Evolutionary conservation across 140 eudicot genomes (phyloP).

Genomic region (Oenanthe javanica): DNA sequence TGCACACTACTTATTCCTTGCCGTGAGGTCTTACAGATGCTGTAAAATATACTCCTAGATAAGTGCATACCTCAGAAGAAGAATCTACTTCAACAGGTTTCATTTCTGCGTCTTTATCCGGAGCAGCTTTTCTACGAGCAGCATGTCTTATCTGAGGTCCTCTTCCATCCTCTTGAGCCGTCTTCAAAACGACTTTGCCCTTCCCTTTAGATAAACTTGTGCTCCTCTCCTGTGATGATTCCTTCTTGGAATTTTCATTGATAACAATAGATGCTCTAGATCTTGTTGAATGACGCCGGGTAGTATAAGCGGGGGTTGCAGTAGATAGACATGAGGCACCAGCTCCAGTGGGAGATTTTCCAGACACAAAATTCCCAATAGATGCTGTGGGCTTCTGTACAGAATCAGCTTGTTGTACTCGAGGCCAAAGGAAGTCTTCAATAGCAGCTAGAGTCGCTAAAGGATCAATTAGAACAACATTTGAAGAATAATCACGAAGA

Average conservation of each 20-base stretch:
- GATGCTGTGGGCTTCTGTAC: constrained; percentile 56
- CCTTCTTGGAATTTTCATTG: constrained; percentile 51
- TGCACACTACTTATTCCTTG: neutral
- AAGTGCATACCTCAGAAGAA: constrained; percentile 78
- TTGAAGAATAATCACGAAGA: constrained; percentile 94
- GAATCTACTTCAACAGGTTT: constrained; percentile 67
- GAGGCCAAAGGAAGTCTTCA: constrained; percentile 96
- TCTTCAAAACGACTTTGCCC: constrained; percentile 80
- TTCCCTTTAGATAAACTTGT: constrained; percentile 82
- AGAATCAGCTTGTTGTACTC: constrained; percentile 79
- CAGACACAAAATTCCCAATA: constrained; percentile 57
- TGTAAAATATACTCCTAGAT: neutral
- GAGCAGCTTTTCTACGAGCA: constrained; percentile 68
- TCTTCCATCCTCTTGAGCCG: constrained; percentile 63
- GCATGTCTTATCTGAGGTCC: constrained; percentile 93
- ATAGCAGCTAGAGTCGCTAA: constrained; percentile 92
- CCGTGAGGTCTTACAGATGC: neutral
- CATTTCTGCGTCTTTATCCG: constrained; percentile 67
- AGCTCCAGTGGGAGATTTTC: constrained; percentile 48
- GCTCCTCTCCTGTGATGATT: constrained; percentile 39
- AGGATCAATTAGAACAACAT: constrained; percentile 86
- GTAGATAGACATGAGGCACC: constrained; percentile 53
- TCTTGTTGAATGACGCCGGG: constrained; percentile 72
- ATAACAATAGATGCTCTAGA: constrained; percentile 63
- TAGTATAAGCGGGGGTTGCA: constrained; percentile 47